Base-by-base conservation (phyloP, 2,329 filamentous ascomycete species). In the Trichoderma simmonsii region DNA sequence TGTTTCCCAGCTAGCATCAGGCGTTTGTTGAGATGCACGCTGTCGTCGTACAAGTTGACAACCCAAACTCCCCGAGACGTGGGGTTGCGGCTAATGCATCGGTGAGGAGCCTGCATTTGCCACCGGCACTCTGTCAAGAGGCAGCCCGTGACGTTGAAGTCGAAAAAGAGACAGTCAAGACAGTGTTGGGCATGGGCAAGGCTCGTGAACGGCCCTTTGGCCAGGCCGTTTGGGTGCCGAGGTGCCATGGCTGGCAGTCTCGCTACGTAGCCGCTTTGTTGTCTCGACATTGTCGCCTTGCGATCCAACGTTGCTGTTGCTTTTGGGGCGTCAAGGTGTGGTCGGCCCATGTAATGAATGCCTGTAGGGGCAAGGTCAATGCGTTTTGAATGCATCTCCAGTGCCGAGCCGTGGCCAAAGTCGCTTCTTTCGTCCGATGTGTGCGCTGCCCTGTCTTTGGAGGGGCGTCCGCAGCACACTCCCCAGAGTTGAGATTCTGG, bases 81-180 rank as follows among this genome's bases (percentile, higher is more conserved):
- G 39, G 66, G 62, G 66, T 30, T 51, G 15, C 5, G 14, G 54
- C 66, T 51, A 59, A 61, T 70, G 66, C 57, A 70, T 62, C 66
- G 14, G 66, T 54, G 60, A 61, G 66, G 57, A 70, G 66, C 39
- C 66, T 62, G 57, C 56, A 70, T 70, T 70, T 70, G 66, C 66
- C 66, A 70, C 66, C 30, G 21, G 36, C 39, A 15, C 57, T 30
- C 66, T 21, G 21, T 36, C 30, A 57, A 70, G 66, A 70, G 66
- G 66, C 66, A 70, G 66, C 66, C 66, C 48, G 66, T 54, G 66
- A 54, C 56, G 36, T 60, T 60, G 66, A 32, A 43, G 48, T 43
- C n/a, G 28, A 60, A 18, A 18, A 32, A 24, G 56, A 36, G 39
- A 26, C 48, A 36, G 3, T 12, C n/a, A n/a, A n/a, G n/a, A n/a